Percentiles rank a stretch among this genome's conserved stretches.
Conservation (phyloP, 345 rosid genomes). For the Sisymbrium altissimum region DNA sequence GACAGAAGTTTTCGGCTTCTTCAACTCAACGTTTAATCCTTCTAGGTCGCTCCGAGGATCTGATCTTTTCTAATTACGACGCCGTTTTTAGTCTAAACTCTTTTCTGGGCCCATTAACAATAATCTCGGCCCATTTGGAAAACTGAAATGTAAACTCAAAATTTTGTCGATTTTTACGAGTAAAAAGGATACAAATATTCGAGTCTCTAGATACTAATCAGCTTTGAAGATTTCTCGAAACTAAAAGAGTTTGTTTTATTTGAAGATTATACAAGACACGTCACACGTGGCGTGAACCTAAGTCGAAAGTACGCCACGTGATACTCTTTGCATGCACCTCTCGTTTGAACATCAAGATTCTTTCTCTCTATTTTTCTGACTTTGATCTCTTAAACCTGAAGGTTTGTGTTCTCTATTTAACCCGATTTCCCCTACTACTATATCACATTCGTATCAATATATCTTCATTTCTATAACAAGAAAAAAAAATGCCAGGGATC, state of each 20-base stretch:
- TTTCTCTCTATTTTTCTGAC: neutral
- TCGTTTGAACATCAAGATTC: conserved; percentile 7
- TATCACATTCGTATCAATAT: neutral
- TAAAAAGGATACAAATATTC: neutral
- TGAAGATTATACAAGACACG: conserved; percentile 13
- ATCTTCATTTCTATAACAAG: neutral
- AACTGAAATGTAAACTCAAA: neutral
- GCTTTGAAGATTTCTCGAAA: neutral
- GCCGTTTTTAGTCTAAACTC: neutral
- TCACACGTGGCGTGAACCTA: conserved; percentile 22
- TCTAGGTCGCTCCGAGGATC: conserved; percentile 32
- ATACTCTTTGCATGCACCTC: conserved; percentile 27
- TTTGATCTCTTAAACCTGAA: neutral
- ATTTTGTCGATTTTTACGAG: neutral
- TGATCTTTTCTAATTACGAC: neutral
- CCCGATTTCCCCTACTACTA: neutral
- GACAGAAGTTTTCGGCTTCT: conserved; percentile 33
- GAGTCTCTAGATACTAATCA: neutral
- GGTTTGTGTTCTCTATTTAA: conserved; percentile 22
- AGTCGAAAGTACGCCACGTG: conserved; percentile 21
- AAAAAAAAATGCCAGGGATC: conserved; percentile 57
- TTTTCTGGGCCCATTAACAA: neutral
- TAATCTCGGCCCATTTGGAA: conserved; percentile 2
- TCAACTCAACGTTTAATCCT: conserved; percentile 17
- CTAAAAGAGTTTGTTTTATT: neutral